These are phyloP conservation scores for Russula emetica DNA, from an alignment of 768 basidiomycete species.

Conservation along the genomic window DNA sequence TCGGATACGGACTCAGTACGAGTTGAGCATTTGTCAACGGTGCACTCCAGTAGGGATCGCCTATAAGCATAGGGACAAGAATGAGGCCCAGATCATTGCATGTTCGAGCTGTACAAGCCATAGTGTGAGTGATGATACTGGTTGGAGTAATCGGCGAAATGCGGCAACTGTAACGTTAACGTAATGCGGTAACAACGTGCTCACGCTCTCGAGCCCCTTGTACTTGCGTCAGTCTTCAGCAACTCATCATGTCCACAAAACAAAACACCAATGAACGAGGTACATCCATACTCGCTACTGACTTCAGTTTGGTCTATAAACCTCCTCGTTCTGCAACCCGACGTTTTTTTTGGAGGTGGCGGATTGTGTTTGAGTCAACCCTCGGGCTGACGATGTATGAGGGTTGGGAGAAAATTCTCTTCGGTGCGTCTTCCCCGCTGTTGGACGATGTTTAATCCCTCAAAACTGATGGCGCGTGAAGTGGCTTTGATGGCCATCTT, in stretches of 20 bases:
- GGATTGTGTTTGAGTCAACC: constrained; percentile 55
- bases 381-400: constrained; percentile 59
- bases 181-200: too few relatives aligned
- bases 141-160: too few relatives aligned
- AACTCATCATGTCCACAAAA: constrained; percentile 7
- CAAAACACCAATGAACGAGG: not conserved
- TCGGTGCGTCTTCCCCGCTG: constrained; percentile 41
- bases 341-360: constrained; percentile 46
- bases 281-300: constrained; percentile 28
- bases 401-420: constrained; percentile 62
- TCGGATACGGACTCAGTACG: not conserved
- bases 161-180: too few relatives aligned
- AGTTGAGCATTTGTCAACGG: not conserved
- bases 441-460: constrained; percentile 13
- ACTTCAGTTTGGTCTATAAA: constrained; percentile 30
- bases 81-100: too few relatives aligned
- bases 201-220: too few relatives aligned
- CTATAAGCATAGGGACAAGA: too few relatives aligned
- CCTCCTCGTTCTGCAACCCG: constrained; percentile 30
- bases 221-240: too few relatives aligned
- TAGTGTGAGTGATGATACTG: too few relatives aligned
- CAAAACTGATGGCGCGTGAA: not conserved
- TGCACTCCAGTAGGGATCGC: not conserved
- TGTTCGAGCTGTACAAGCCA: too few relatives aligned
- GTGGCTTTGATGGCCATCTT: constrained; percentile 36